These are phyloP conservation scores for Pyrenophora seminiperda DNA, from an alignment of 2,329 filamentous ascomycete species.

Conservation along the genomic window DNA sequence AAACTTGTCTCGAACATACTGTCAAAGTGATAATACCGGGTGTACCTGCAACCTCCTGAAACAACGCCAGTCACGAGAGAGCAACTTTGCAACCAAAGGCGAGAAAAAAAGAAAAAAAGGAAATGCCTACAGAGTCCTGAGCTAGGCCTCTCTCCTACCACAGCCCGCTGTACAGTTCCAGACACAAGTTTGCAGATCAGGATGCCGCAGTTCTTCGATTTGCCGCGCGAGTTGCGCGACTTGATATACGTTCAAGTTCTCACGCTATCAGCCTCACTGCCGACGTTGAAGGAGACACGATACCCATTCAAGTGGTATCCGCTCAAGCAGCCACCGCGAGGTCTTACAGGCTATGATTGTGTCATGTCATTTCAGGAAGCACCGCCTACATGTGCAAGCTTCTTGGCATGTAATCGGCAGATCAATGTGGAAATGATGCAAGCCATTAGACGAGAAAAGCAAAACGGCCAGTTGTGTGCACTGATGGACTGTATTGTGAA, in stretches of 20 bases:
- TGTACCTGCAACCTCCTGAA: constrained; percentile 9
- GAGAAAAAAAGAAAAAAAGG: background rate
- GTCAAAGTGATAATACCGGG: constrained; percentile 1
- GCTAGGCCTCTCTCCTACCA: background rate
- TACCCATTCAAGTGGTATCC: constrained; percentile 22
- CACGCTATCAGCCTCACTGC: constrained; percentile 28
- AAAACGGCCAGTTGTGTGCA: constrained; percentile 21
- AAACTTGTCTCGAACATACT: constrained; percentile 10
- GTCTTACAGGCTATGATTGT: constrained; percentile 31
- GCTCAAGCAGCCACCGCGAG: constrained; percentile 22
- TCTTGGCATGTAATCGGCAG: constrained; percentile 39
- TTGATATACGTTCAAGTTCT: constrained; percentile 40
- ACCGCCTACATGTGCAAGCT: constrained; percentile 37
- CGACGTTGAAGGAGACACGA: constrained; percentile 24
- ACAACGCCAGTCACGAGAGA: constrained; percentile 10
- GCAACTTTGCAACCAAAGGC: background rate
- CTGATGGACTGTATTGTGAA: constrained; percentile 40
- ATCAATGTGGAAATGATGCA: constrained; percentile 38
- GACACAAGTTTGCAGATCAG: background rate
- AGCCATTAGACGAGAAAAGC: constrained; percentile 25
- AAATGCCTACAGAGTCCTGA: background rate
- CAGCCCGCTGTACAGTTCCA: background rate
- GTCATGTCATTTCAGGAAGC: constrained; percentile 27
- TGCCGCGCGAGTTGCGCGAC: constrained; percentile 44
- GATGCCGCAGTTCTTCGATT: constrained; percentile 35